Evolutionary conservation across 305 asterid genomes (phyloP).

Genomic region (Coffea humblotiana): DNA sequence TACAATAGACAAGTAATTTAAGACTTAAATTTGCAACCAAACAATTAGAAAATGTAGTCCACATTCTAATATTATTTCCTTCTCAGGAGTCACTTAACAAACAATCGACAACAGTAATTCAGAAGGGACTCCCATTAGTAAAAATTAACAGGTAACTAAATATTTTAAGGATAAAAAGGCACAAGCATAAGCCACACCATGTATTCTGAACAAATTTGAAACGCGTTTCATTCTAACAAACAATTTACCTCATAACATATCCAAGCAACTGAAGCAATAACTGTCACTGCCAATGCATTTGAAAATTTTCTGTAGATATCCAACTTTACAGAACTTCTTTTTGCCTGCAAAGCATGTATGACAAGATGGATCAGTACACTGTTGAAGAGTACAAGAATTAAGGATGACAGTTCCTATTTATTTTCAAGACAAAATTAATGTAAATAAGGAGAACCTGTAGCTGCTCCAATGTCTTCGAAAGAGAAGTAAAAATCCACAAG

Average conservation of each 20-base stretch:
- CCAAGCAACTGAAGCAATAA: constrained; percentile 82
- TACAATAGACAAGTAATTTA: background rate
- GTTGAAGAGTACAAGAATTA: constrained; percentile 1
- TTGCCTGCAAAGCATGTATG: constrained; percentile 60
- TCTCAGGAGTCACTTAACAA: background rate
- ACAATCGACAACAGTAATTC: background rate
- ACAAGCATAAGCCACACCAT: background rate
- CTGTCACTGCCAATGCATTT: constrained; percentile 80
- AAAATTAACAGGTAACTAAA: background rate
- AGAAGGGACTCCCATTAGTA: background rate
- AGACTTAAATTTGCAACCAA: background rate
- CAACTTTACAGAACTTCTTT: constrained; percentile 83
- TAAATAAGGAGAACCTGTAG: constrained; percentile 60
- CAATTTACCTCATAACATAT: constrained; percentile 84
- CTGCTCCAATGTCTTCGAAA: constrained; percentile 88
- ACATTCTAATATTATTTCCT: background rate
- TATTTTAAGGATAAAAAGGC: background rate
- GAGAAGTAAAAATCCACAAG: constrained; percentile 95
- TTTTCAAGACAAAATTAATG: background rate
- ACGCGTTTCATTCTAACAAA: constrained; percentile 15
- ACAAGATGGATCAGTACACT: constrained; percentile 18
- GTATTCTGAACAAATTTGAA: constrained; percentile 1
- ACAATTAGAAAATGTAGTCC: background rate
- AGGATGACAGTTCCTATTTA: background rate
- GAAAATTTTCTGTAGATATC: constrained; percentile 90